Evolutionary conservation across 768 basidiomycete genomes (phyloP).

Genomic region (Auriscalpium vulgare): DNA sequence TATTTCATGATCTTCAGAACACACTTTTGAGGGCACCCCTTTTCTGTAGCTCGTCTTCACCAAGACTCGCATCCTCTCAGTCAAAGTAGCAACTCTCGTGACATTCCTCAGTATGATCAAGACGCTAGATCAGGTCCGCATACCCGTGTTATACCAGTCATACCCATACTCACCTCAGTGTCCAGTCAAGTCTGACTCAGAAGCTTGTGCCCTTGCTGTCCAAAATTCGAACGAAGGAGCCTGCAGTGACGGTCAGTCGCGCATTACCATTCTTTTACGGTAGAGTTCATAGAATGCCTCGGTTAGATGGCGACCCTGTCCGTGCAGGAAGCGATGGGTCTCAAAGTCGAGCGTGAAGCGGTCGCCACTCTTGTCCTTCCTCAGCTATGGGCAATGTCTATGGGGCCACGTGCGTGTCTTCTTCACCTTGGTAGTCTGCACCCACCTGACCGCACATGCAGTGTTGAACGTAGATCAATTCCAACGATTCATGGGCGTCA

Average conservation of each 20-base stretch:
- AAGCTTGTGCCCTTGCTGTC: constrained; percentile 92
- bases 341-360: constrained; percentile 89
- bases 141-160: neutral
- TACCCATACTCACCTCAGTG: neutral
- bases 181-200: constrained; percentile 77
- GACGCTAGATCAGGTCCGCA: constrained; percentile 73
- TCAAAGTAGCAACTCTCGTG: constrained; percentile 84
- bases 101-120: constrained; percentile 85
- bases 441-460: constrained; percentile 20
- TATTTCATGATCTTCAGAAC: neutral
- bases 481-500: constrained; percentile 83
- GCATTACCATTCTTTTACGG: too few species aligned
- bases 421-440: constrained; percentile 4
- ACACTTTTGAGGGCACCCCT: neutral
- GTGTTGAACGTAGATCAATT: constrained; percentile 85
- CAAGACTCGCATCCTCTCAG: constrained; percentile 79
- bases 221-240: constrained; percentile 94
- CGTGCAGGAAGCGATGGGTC: constrained; percentile 95
- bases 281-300: neutral
- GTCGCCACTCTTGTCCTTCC: constrained; percentile 52
- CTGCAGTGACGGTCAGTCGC: constrained; percentile 74
- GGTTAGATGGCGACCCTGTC: constrained; percentile 74
- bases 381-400: constrained; percentile 88
- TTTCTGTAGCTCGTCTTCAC: constrained; percentile 76
- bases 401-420: constrained; percentile 71